phyloP scores from a whole-genome alignment of 306 rosid species.

The Prunus salicina region DNA sequence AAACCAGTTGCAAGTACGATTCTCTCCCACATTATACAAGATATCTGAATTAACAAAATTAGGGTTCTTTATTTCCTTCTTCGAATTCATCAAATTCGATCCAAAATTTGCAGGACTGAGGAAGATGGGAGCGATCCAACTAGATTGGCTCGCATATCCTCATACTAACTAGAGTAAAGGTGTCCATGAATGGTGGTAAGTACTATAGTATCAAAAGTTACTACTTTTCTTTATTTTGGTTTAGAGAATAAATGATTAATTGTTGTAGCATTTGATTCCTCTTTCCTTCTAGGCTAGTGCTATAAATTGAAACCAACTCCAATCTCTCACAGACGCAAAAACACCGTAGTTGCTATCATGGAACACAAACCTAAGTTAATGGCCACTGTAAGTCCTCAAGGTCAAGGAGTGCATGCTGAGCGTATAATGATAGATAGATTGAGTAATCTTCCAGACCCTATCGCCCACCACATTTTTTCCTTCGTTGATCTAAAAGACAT shows the following conservation, averaged over 20 bases:
- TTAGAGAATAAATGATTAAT: background rate
- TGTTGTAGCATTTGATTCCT: background rate
- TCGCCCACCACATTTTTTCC: background rate
- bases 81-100: background rate
- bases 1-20: background rate
- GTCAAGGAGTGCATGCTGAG: background rate
- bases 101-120: background rate
- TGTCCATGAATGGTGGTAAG: background rate
- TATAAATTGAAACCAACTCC: background rate
- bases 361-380: background rate
- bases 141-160: background rate
- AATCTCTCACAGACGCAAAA: background rate
- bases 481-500: background rate
- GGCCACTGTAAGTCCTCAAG: background rate
- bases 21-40: background rate
- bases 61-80: background rate
- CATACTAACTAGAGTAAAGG: background rate
- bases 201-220: background rate
- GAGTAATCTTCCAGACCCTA: background rate
- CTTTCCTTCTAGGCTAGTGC: background rate
- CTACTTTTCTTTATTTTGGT: background rate
- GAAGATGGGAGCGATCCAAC: background rate
- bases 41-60: background rate
- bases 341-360: background rate
- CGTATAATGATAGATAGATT: background rate